Evolutionary conservation across 257 asterid species (phyloP).

Genomic region (Solanum neorickii): DNA sequence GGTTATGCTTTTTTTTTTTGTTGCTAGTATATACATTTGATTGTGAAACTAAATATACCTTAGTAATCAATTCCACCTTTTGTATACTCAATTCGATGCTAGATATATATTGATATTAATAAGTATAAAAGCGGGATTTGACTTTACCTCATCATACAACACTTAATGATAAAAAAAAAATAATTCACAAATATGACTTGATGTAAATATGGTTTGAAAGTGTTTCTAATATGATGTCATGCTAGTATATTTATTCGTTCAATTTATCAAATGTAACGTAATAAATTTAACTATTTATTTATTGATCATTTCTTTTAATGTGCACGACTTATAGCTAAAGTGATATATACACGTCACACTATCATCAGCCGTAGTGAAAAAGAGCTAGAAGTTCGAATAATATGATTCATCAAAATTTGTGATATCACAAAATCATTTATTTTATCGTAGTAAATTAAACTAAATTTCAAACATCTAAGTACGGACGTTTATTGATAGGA

Average conservation of each 20-base stretch:
- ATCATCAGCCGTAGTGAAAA: no score
- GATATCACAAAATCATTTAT: no score
- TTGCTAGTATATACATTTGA: background rate
- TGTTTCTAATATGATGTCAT: background rate
- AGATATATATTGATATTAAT: background rate
- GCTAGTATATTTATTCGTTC: background rate
- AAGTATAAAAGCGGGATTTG: background rate
- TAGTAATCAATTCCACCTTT: background rate
- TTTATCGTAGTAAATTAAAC: no score
- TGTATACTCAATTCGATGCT: background rate
- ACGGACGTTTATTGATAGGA: background rate
- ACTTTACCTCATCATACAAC: background rate
- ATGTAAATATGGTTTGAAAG: background rate
- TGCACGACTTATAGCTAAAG: no score
- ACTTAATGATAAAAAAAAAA: background rate
- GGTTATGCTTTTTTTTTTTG: background rate
- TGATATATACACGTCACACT: background rate
- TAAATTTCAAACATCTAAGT: background rate
- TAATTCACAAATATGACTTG: background rate
- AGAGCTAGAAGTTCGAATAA: no score
- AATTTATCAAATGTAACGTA: background rate
- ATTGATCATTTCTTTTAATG: no score
- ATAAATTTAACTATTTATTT: no score
- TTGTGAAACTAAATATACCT: background rate
- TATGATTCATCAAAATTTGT: fast-evolving